phyloP scores from a whole-genome alignment of 768 basidiomycete genomes.

The Russula griseocarnosa region DNA sequence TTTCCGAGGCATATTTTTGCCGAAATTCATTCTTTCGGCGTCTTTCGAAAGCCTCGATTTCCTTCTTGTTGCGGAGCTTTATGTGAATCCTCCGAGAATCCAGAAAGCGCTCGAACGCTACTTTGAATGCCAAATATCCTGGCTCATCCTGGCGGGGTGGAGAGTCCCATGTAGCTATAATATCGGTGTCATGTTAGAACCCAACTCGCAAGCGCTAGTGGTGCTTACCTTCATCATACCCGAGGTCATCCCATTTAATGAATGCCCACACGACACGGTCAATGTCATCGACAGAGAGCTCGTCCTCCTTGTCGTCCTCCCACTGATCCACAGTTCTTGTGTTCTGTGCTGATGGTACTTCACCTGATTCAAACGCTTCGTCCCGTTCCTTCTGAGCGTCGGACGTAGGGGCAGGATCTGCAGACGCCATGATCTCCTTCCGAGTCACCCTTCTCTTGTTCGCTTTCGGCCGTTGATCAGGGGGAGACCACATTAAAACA shows the following conservation, averaged over 20 bases:
- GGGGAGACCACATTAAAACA: conserved; percentile 58
- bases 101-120: conserved; percentile 66
- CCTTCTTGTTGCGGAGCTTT: conserved; percentile 43
- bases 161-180: conserved; percentile 86
- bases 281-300: conserved; percentile 48
- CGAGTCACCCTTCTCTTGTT: conserved; percentile 30
- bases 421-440: conserved; percentile 32
- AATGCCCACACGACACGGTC: conserved; percentile 74
- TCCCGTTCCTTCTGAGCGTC: conserved; percentile 31
- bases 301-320: conserved; percentile 44
- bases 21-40: conserved; percentile 57
- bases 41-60: conserved; percentile 45
- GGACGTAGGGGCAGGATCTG: conserved; percentile 34
- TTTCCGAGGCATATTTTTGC: conserved; percentile 42
- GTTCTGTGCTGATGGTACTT: conserved; percentile 53
- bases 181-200: neutral
- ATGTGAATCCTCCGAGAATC: conserved; percentile 58
- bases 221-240: conserved; percentile 84
- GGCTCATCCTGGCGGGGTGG: conserved; percentile 61
- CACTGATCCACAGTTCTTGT: conserved; percentile 63
- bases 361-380: conserved; percentile 53
- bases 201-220: conserved; percentile 11
- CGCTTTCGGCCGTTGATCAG: conserved; percentile 30
- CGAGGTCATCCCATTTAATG: conserved; percentile 89
- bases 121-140: conserved; percentile 59